Percentiles rank a stretch among this genome's conserved stretches.
phyloP scores from a whole-genome alignment of 1,284 basidiomycete genomes.

The Trametes versicolor region DNA sequence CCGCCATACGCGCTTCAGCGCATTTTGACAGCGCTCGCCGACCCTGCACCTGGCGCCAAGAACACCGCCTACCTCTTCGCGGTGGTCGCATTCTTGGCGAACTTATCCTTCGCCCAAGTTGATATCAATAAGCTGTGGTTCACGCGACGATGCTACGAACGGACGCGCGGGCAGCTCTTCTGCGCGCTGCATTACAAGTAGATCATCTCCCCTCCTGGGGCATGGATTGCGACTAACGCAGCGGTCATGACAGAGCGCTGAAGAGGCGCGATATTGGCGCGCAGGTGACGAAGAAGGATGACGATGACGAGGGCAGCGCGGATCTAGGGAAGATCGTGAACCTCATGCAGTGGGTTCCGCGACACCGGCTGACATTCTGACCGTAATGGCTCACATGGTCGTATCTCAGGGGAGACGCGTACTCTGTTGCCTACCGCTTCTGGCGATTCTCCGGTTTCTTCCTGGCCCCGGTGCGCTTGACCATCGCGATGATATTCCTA shows the following conservation, averaged over 20 bases:
- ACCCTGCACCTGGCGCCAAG: slow-evolving; percentile 57
- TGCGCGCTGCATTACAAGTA: slow-evolving; percentile 76
- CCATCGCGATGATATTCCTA: slow-evolving; percentile 78
- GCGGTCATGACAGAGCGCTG: slow-evolving; percentile 49
- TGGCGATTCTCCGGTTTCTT: slow-evolving; percentile 78
- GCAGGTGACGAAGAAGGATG: slow-evolving; percentile 51
- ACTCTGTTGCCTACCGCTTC: slow-evolving; percentile 75
- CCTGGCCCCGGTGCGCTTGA: slow-evolving; percentile 76
- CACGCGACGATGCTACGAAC: slow-evolving; percentile 70
- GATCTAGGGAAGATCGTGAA: slow-evolving; percentile 79
- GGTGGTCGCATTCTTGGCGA: slow-evolving; percentile 69
- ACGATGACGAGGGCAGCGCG: slow-evolving; percentile 51
- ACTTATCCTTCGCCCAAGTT: slow-evolving; percentile 74
- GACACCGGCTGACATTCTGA: background rate
- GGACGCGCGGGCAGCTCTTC: slow-evolving; percentile 74
- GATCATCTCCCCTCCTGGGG: background rate
- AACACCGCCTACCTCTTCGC: slow-evolving; percentile 75
- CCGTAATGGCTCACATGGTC: background rate
- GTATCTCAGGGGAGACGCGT: slow-evolving; percentile 67
- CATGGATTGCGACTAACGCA: background rate
- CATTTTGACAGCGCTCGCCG: slow-evolving; percentile 60
- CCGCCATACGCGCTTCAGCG: slow-evolving; percentile 69
- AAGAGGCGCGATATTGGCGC: slow-evolving; percentile 71
- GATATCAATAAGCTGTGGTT: slow-evolving; percentile 76
- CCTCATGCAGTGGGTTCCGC: slow-evolving; percentile 67